Evolutionary conservation across 2,329 filamentous ascomycete genomes (phyloP).

Genomic region (Torrubiellomyces zombiae): DNA sequence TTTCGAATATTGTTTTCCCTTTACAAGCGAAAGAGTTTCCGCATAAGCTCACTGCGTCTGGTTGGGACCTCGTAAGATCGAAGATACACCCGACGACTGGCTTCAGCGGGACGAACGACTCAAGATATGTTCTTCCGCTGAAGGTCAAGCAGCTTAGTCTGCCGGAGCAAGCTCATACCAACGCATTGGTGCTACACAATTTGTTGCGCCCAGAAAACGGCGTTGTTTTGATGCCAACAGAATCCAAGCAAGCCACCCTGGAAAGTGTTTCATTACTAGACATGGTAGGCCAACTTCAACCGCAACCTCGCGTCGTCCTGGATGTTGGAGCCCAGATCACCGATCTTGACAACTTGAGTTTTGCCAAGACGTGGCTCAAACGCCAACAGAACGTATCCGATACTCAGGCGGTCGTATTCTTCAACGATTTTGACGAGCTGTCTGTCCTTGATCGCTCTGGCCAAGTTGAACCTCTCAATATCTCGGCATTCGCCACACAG

Average conservation of each 20-base stretch:
- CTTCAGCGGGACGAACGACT: conserved; percentile 57
- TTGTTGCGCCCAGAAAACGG: conserved; percentile 38
- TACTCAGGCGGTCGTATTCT: conserved; percentile 32
- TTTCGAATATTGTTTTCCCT: conserved; percentile 41
- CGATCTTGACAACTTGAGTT: conserved; percentile 38
- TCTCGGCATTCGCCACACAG: conserved; percentile 39
- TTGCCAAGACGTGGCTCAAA: conserved; percentile 37
- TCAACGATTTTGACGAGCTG: conserved; percentile 37
- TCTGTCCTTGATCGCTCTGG: conserved; percentile 33
- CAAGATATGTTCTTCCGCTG: conserved; percentile 37
- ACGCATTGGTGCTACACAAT: conserved; percentile 45
- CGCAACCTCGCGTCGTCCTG: conserved; percentile 39
- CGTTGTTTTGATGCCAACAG: conserved; percentile 3
- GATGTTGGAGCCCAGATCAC: conserved; percentile 58
- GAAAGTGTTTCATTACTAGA: conserved; percentile 25
- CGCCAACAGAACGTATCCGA: not conserved
- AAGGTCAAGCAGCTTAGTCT: conserved; percentile 39
- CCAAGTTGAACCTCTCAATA: conserved; percentile 29
- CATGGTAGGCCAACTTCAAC: conserved; percentile 18
- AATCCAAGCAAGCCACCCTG: not conserved
- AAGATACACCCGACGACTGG: conserved; percentile 38
- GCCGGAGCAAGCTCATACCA: conserved; percentile 40
- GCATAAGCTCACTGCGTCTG: conserved; percentile 44
- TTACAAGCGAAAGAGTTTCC: conserved; percentile 47
- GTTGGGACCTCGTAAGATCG: conserved; percentile 43